Base-by-base conservation (phyloP, 2,329 filamentous ascomycete genomes). In the Nigrospora oryzae region DNA sequence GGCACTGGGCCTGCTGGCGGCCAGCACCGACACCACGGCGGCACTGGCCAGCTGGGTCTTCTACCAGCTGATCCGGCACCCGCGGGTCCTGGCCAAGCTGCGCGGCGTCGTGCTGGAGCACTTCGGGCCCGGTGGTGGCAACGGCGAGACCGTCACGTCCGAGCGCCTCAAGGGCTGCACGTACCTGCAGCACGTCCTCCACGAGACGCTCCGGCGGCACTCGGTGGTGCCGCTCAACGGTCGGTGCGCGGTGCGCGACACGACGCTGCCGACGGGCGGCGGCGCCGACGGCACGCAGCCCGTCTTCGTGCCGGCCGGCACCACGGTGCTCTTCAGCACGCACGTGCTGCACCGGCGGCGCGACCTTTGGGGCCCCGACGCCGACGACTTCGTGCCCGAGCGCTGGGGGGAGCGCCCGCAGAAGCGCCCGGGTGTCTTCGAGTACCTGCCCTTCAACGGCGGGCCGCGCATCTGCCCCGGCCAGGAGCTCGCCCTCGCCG, bases 221-320 rank as follows among this genome's bases (percentile, higher is more conserved):
- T 32, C 41, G 14, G 33, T 32, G 23, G 41, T 43, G 1, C 41
- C 41, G 4, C 5, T 43, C 16, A 43, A 37, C 34, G 15, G 33
- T 11, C 41, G 41, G 11, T 16, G 35, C 5, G 41, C 41, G 13
- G 35, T 12, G 17, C 42, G 35, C 38, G 46, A 51, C 53, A 74
- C 71, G 2, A 62, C 65, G 0, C 60, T 76, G 1, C 73, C 73
- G 2, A 53, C 57, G 2, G 73, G 73, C 31, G 73, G 73, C 42
- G 73, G 73, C 0, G 55, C 62, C 2, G 61, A 71, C 42, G 63
- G 67, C 34, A 56, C 52, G 16, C 56, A 60, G 0, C 71, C 73
- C 1, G 53, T 77, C n/a, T 70, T 70, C 48, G 61, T 76, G 3
- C 60, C 57, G 10, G 67, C 67, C 34, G 71, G 70, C 11, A 62